phyloP scores from a whole-genome alignment of 2,329 filamentous ascomycete genomes.

The Colletotrichum sp. region DNA sequence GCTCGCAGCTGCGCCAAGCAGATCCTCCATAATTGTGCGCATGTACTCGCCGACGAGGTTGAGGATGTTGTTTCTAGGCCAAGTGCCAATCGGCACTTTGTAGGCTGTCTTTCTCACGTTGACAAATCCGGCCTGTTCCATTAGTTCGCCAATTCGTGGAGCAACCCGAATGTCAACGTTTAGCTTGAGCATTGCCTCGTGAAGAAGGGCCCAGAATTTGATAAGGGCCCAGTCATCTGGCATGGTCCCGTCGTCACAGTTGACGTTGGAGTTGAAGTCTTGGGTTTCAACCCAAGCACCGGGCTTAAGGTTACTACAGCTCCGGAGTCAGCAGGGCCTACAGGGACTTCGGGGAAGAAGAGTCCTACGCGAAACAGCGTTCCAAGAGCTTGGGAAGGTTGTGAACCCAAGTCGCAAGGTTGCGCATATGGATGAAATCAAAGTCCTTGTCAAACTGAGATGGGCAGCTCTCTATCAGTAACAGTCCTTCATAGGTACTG shows the following conservation, averaged over 20 bases:
- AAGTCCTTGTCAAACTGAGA: not conserved
- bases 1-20: not conserved
- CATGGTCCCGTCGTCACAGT: conserved; percentile 37
- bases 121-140: conserved; percentile 24
- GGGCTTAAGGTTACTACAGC: conserved; percentile 33
- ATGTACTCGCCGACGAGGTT: not conserved
- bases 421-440: not conserved
- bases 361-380: not conserved
- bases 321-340: not conserved
- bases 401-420: not conserved
- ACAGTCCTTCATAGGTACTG: not conserved
- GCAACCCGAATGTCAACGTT: not conserved
- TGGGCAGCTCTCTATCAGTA: not conserved
- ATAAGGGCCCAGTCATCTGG: conserved; percentile 20
- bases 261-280: conserved; percentile 43
- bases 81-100: conserved; percentile 19
- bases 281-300: conserved; percentile 51
- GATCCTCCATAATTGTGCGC: not conserved
- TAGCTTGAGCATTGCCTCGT: not conserved
- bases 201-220: not conserved
- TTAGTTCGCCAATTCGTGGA: conserved; percentile 8
- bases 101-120: conserved; percentile 18
- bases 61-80: conserved; percentile 41
- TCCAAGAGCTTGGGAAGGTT: not conserved
- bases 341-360: not conserved